Percentiles rank a stretch among this genome's conserved stretches.
Evolutionary conservation across 1,284 basidiomycete genomes (phyloP).

Genomic region (Tilletia indica): DNA sequence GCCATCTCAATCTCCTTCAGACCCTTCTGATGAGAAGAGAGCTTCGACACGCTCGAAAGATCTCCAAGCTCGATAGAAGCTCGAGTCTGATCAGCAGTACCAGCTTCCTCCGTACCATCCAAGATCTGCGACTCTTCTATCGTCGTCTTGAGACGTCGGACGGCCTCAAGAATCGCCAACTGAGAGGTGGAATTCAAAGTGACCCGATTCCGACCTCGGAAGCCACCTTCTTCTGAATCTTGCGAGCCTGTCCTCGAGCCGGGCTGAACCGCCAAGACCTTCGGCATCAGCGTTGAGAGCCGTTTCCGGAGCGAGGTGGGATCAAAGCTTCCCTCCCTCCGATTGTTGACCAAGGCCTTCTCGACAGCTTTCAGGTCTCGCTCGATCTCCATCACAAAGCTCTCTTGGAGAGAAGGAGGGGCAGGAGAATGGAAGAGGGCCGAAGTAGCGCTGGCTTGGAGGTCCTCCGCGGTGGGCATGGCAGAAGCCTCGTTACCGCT

Average conservation of each 20-base stretch:
- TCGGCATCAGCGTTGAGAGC: conserved; percentile 7
- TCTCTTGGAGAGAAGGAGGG: neutral
- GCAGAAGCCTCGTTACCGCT: neutral
- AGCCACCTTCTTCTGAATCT: neutral
- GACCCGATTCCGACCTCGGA: conserved; percentile 18
- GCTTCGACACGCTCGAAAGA: neutral
- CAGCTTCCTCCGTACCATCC: conserved; percentile 25
- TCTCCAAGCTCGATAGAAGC: conserved; percentile 18
- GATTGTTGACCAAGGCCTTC: conserved; percentile 23
- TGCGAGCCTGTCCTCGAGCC: conserved; percentile 3
- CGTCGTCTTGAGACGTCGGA: conserved; percentile 32
- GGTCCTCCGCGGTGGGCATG: neutral
- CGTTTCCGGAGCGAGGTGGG: conserved; percentile 19
- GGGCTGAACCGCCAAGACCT: neutral
- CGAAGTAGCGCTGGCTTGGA: neutral
- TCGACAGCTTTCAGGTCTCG: conserved; percentile 23
- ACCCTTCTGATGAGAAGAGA: conserved; percentile 22
- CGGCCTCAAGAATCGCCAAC: conserved; percentile 36
- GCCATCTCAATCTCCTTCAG: conserved; percentile 24
- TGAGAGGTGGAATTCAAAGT: conserved; percentile 34
- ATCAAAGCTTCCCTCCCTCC: conserved; percentile 23
- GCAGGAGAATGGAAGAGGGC: neutral
- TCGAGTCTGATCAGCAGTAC: conserved; percentile 26
- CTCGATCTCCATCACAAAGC: conserved; percentile 22
- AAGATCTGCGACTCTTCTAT: conserved; percentile 25